Base-by-base conservation (phyloP, 2,329 filamentous ascomycete species). In the Botryotinia globosa region DNA sequence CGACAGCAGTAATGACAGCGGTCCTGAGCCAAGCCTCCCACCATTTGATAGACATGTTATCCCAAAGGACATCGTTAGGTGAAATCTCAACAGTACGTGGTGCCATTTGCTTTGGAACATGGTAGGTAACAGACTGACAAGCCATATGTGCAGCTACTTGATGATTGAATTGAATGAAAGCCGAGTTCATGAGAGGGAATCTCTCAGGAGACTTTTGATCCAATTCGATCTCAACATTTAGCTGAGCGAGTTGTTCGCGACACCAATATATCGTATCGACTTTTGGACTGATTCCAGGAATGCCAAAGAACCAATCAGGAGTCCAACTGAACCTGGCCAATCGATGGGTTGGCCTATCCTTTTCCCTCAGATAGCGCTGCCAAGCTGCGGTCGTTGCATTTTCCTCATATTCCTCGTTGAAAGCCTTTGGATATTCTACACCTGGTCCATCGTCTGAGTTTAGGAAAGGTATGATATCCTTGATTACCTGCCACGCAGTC, bases 111-210 rank as follows among this genome's bases (percentile, higher is more conserved):
- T 93, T 93, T 1, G 96, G 96, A 1, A 97, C 82, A 78, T 99
- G 96, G 80, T 98, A 94, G 56, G 92, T 94, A 63, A 97, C 87
- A 65, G 93, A 90, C 81, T 99, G 96, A 80, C 94, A 98, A 73
- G 95, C 96, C 96, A 99, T 98, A 79, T 99, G 96, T 0, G 96
- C 96, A 9, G 95, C 94, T 2, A 98, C 93, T 81, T 99, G 96
- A 80, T 98, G 92, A 79, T 99, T 97, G 86, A 99, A 99, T 80
- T 99, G 96, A 74, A 99, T 94, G 78, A 99, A 99, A 0, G 96
- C 96, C 0, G 95, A 97, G 79, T 93, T 97, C 94, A 98, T 97
- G 64, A 94, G 83, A 0, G 95, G 94, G 75, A 94, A 98, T 7
- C 91, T 89, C 76, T 98, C 94, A 0, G 92, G 91, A 66, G 96